Conservation (phyloP, 2,329 filamentous ascomycete species). For the Emmonsiellopsis sp. region DNA sequence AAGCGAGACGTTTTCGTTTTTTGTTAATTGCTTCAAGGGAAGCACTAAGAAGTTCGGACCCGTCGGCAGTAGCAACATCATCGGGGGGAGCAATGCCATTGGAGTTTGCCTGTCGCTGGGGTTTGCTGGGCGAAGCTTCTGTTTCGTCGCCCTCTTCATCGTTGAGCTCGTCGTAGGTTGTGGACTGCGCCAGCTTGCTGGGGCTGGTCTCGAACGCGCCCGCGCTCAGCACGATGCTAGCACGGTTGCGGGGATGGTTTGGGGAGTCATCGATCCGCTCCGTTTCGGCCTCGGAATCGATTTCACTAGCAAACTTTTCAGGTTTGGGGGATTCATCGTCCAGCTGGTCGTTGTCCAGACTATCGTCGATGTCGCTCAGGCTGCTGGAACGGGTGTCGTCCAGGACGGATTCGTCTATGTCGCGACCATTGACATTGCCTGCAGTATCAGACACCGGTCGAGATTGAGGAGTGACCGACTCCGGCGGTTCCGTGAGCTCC, state of each 20-base stretch:
- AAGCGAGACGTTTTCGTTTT: conserved; percentile 32
- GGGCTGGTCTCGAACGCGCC: conserved; percentile 58
- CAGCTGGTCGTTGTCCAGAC: conserved; percentile 54
- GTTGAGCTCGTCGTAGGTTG: conserved; percentile 35
- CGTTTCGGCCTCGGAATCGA: conserved; percentile 82
- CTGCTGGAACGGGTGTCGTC: conserved; percentile 77
- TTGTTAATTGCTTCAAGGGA: conserved; percentile 23
- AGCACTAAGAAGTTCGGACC: conserved; percentile 18
- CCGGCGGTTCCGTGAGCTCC: conserved; percentile 30
- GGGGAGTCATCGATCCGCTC: conserved; percentile 89
- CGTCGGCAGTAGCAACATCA: conserved; percentile 17
- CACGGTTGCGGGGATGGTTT: conserved; percentile 49
- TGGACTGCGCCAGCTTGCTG: conserved; percentile 62
- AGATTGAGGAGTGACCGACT: conserved; percentile 22
- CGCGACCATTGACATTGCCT: conserved; percentile 24
- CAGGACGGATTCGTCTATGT: conserved; percentile 33
- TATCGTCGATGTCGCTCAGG: conserved; percentile 83
- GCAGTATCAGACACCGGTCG: not conserved
- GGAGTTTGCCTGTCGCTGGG: conserved; percentile 22
- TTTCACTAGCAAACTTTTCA: conserved; percentile 50
- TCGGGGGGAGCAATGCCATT: conserved; percentile 18
- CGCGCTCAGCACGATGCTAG: conserved; percentile 52
- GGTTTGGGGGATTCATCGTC: conserved; percentile 43
- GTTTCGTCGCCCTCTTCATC: conserved; percentile 42
- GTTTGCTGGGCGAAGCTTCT: conserved; percentile 32